Percentiles rank a stretch among this genome's conserved stretches.
Conservation (phyloP, 2,329 filamentous ascomycete species). For the Leptodontidium sp. region DNA sequence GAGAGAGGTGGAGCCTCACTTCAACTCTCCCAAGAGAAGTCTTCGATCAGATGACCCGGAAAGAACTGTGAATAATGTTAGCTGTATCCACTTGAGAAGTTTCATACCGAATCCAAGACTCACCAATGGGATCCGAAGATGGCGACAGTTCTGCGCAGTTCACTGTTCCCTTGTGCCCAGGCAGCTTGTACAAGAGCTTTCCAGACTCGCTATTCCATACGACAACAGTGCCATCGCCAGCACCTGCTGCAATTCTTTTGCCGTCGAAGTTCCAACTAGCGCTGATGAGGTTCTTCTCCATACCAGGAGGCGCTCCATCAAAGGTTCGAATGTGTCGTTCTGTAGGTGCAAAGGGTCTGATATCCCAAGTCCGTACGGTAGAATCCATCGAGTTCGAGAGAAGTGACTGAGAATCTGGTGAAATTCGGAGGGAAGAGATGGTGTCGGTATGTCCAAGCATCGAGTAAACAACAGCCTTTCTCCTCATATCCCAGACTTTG, state of each 20-base stretch:
- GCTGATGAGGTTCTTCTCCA: conserved; percentile 91
- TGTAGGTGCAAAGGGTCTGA: conserved; percentile 90
- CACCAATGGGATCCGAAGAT: conserved; percentile 84
- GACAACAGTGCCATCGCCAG: conserved; percentile 88
- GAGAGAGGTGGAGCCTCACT: conserved; percentile 54
- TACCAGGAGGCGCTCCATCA: conserved; percentile 85
- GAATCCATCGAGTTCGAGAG: conserved; percentile 94
- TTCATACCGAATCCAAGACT: conserved; percentile 52
- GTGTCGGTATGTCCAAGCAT: conserved; percentile 93
- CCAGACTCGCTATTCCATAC: conserved; percentile 91
- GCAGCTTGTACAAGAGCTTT: conserved; percentile 92
- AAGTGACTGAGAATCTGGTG: conserved; percentile 89
- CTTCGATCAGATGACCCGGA: conserved; percentile 91
- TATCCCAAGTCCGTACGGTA: conserved; percentile 94
- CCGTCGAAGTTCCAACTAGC: conserved; percentile 91
- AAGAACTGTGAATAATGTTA: conserved; percentile 66
- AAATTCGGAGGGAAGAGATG: conserved; percentile 88
- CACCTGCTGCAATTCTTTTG: conserved; percentile 86
- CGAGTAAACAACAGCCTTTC: conserved; percentile 86
- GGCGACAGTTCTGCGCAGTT: conserved; percentile 95
- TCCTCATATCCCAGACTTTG: conserved; percentile 95
- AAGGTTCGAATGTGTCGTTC: conserved; percentile 87
- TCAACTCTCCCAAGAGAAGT: conserved; percentile 82
- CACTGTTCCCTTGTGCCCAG: conserved; percentile 92
- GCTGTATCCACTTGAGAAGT: conserved; percentile 15